Evolutionary conservation across 306 rosid genomes (phyloP).

Genomic region (Adenanthera pavonina): DNA sequence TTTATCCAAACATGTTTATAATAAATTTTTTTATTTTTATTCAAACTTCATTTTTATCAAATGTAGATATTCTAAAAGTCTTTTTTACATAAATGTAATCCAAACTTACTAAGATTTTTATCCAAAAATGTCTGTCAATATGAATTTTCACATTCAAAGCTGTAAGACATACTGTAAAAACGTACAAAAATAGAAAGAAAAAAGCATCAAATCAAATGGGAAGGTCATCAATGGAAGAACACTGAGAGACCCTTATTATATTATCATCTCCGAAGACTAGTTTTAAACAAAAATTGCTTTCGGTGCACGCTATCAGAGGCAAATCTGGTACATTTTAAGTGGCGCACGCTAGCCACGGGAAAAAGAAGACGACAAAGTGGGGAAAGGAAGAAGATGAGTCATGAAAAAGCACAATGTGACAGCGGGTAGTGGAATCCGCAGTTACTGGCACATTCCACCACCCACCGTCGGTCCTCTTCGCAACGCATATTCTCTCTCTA

Average conservation of each 20-base stretch:
- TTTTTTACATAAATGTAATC: no score
- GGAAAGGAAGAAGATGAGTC: background rate
- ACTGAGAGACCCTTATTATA: background rate
- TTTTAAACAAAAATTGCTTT: background rate
- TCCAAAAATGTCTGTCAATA: background rate
- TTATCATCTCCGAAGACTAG: background rate
- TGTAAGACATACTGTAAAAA: background rate
- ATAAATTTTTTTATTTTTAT: no score
- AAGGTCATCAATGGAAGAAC: background rate
- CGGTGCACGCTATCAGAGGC: conserved; percentile 3
- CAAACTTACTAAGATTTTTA: background rate
- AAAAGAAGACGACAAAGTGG: conserved; percentile 13
- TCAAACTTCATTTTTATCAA: no score
- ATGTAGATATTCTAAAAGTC: no score
- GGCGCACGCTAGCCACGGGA: conserved; percentile 5
- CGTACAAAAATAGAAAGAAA: background rate
- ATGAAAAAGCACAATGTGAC: conserved; percentile 41
- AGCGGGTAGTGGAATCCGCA: conserved; percentile 45
- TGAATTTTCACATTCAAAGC: background rate
- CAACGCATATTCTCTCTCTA: conserved; percentile 13
- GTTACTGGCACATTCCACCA: background rate
- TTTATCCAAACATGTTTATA: no score
- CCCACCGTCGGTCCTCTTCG: background rate
- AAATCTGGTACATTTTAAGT: background rate
- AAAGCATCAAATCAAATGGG: background rate